Conservation (phyloP, 495 filamentous ascomycete genomes). For the Annulohypoxylon stygium region DNA sequence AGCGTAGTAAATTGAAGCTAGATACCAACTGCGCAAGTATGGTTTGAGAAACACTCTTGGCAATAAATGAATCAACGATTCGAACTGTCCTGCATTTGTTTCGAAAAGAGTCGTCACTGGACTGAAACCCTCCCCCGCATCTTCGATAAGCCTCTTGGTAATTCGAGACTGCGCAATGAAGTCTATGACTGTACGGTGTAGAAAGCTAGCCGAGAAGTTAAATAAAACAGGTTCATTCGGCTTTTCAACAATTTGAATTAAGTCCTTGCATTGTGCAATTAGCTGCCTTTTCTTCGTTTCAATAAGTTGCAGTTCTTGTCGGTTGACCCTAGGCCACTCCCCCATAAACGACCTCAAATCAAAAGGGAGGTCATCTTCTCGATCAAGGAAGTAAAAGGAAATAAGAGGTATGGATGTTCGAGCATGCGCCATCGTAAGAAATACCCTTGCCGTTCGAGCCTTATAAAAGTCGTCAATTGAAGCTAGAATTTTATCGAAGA, state of each 20-base stretch:
- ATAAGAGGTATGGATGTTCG: neutral
- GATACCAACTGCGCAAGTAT: neutral
- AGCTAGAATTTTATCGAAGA: neutral
- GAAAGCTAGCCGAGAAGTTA: neutral
- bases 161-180: neutral
- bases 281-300: neutral
- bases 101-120: neutral
- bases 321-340: neutral
- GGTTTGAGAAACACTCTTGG: neutral
- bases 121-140: neutral
- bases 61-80: neutral
- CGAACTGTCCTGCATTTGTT: neutral
- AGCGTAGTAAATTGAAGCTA: neutral
- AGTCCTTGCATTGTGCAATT: neutral
- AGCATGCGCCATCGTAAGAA: neutral
- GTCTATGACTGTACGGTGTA: neutral
- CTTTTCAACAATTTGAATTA: neutral
- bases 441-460: neutral
- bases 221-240: neutral
- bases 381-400: neutral
- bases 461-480: neutral
- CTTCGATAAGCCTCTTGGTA: neutral
- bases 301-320: neutral
- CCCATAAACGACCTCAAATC: neutral
- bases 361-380: neutral